Base-by-base conservation (phyloP, 495 filamentous ascomycete genomes). In the Penicillium mononematosum region DNA sequence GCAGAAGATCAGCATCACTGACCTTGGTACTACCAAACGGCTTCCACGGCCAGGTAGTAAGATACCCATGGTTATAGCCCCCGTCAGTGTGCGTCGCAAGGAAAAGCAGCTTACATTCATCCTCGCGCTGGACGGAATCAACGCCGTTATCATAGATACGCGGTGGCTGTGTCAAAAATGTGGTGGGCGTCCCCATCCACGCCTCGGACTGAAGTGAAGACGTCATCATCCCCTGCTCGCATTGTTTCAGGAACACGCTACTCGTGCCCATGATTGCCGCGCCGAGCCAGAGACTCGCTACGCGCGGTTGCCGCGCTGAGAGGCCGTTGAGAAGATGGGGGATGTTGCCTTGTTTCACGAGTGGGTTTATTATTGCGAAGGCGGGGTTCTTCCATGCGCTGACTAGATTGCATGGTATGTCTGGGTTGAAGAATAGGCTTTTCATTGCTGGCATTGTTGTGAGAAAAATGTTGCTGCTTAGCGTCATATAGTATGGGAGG, bases 401-500 rank as follows among this genome's bases (percentile, higher is more conserved):
- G 24, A 46, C 45, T 22, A 46, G 45, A 29, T 46, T 46, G 24
- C 45, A 46, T 7, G 45, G 45, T 22, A 46, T 46, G 5, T 14
- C 10, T 22, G 45, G 25, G 12, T 46, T 31, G 14, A 47, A 19
- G 41, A 47, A 47, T 29, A 17, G 19, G 16, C 16, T 29, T 9
- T n/a, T 17, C 4, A 47, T 27, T 17, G 45, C 24, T 17, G 17
- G 11, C 7, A 17, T 17, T 7, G 24, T 27, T 3, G 32, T 36
- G 4, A 36, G 11, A 16, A 16, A 19, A 2, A 17, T 16, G 1
- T 17, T 47, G 45, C 45, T 47, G 14, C 16, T 31, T 27, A 29
- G 25, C 4, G 45, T 47, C 45, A 47, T 47, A 10, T 47, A 47
- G 45, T 47, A 31, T 10, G 45, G 45, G 16, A 47, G 45, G 25